Evolutionary conservation across 176 grass and related monocot species (phyloP).

Genomic region (Cocos nucifera): DNA sequence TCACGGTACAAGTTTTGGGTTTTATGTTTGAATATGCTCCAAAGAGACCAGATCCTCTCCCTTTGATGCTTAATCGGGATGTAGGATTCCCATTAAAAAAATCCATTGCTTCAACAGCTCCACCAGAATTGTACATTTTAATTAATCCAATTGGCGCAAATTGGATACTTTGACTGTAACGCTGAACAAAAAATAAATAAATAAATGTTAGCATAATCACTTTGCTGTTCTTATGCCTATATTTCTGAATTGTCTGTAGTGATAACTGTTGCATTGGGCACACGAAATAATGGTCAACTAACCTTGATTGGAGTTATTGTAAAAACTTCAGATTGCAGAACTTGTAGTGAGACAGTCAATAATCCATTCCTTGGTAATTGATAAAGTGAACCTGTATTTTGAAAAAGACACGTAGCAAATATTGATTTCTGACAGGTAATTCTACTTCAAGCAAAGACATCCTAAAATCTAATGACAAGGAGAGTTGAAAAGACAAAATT

Average conservation of each 20-base stretch:
- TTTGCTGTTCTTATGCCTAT: no score
- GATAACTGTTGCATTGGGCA: neutral
- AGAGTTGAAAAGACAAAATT: no score
- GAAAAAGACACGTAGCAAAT: neutral
- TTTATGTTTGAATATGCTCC: constrained; percentile 23
- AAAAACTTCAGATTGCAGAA: constrained; percentile 20
- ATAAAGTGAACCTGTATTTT: constrained; percentile 13
- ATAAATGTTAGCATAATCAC: no score
- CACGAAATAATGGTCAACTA: neutral
- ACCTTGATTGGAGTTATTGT: constrained; percentile 24
- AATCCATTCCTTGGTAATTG: constrained; percentile 15
- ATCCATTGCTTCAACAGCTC: constrained; percentile 9
- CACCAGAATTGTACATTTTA: constrained; percentile 27
- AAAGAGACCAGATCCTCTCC: constrained; percentile 16
- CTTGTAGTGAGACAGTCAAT: constrained; percentile 16
- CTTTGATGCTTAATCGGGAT: constrained; percentile 2
- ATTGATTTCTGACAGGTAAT: no score
- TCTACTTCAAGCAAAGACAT: no score
- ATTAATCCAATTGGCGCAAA: constrained; percentile 22
- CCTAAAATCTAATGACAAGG: no score
- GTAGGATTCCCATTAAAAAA: neutral
- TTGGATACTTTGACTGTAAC: constrained; percentile 8
- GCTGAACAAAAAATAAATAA: constrained; percentile 3
- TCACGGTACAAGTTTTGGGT: constrained; percentile 12
- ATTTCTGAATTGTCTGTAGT: no score